phyloP scores from a whole-genome alignment of 208 protist genomes.

The Leishmania tropica region DNA sequence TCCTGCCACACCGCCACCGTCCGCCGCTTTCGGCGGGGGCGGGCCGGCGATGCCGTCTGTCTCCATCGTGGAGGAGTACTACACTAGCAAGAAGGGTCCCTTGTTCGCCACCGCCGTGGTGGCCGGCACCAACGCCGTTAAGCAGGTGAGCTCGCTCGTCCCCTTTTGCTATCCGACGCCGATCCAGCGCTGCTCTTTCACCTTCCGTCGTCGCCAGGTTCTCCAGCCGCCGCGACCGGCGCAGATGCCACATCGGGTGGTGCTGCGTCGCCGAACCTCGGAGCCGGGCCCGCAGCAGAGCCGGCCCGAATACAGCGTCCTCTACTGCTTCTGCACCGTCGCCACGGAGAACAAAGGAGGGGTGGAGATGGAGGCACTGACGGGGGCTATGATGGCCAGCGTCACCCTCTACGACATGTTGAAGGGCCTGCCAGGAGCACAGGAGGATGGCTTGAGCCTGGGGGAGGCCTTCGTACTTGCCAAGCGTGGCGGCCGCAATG shows the following conservation, averaged over 20 bases:
- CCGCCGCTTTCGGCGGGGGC: constrained; percentile 3
- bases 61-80: constrained; percentile 85
- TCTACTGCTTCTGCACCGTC: constrained; percentile 91
- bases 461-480: constrained; percentile 84
- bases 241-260: constrained; percentile 78
- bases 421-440: constrained; percentile 64
- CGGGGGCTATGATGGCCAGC: constrained; percentile 86
- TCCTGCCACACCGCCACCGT: constrained; percentile 28
- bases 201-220: constrained; percentile 73
- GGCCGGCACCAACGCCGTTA: constrained; percentile 94
- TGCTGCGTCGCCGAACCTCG: constrained; percentile 60
- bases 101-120: constrained; percentile 89
- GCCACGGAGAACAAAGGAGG: constrained; percentile 86
- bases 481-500: constrained; percentile 70
- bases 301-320: constrained; percentile 63
- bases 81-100: constrained; percentile 82
- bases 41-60: constrained; percentile 22
- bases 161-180: constrained; percentile 95
- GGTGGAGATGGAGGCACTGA: constrained; percentile 98
- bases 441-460: constrained; percentile 84
- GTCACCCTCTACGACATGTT: constrained; percentile 93
- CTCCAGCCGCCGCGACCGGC: constrained; percentile 40
- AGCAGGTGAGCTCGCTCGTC: constrained; percentile 91
- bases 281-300: constrained; percentile 32
- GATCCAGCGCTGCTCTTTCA: constrained; percentile 91